Evolutionary conservation across 1,284 basidiomycete genomes (phyloP), one percentile per base, ranked within the genome.

Genomic region (Leccinum cinnamomeum): DNA sequence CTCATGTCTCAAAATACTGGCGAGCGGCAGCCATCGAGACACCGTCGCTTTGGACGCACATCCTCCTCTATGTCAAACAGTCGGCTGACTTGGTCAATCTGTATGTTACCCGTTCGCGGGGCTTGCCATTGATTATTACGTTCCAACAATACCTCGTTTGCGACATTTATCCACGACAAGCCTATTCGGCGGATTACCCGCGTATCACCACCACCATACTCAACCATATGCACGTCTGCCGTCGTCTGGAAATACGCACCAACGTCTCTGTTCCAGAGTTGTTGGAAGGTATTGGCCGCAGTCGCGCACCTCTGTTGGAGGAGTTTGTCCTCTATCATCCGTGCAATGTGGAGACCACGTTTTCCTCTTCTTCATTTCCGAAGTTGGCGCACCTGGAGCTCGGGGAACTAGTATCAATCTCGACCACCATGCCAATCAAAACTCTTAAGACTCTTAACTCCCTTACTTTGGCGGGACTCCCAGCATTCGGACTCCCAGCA

Each of bases 1-100:
- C 75, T 18, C 74, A 74, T 25, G 68, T 76, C 59, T 73, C 75
- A 20, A 73, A 53, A 50, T 58, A 65, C 61, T 73, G 72, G 72
- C 73, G 72, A 58, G 61, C 65, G 11, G 63, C 73, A 33, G 68
- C 67, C 44, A 48, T 65, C 28, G 68, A 55, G 56, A 75, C 56
- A 11, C 62, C 73, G 12, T 63, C 62, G 2, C 58, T 73, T 46
- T 73, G 72, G 75, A 72, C 69, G 6, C 59, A 65, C 37, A 68
- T 73, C 39, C 65, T 35, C 51, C 69, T 73, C 37, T 65, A 65
- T 54, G 56, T 76, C 64, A 54, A 64, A n/a, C 75, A 73, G 54
- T 69, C 72, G 30, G 35, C 53, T 28, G 64, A 75, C 51, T 60
- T 73, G 35, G 64, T 75, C 53, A 58, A 73, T 37, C 28, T 75